Conservation (phyloP, 441 rosid genomes). For the Populus tomentosa region DNA sequence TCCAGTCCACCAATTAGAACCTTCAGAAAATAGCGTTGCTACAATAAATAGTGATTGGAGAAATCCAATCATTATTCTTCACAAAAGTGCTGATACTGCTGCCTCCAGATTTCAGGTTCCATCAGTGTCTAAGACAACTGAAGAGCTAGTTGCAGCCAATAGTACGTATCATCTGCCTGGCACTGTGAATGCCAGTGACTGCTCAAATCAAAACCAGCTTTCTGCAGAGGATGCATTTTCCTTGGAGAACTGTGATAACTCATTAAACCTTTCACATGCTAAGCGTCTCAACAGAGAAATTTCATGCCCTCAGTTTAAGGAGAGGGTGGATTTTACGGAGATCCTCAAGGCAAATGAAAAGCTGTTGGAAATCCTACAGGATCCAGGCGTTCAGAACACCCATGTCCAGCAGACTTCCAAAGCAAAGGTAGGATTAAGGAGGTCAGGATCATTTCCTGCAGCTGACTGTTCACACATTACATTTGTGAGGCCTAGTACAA, state of each 20-base stretch:
- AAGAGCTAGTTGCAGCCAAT: slow-evolving; percentile 5
- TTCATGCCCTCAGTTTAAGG: slow-evolving; percentile 36
- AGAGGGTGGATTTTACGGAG: slow-evolving; percentile 51
- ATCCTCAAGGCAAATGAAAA: slow-evolving; percentile 49
- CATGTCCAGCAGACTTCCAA: slow-evolving; percentile 28
- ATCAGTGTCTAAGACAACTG: slow-evolving; percentile 7
- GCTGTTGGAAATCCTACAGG: slow-evolving; percentile 43
- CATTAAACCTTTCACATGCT: slow-evolving; percentile 12
- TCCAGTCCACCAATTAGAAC: slow-evolving; percentile 20
- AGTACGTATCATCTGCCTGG: not conserved
- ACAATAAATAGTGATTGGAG: slow-evolving; percentile 22
- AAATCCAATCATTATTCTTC: slow-evolving; percentile 47
- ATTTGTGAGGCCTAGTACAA: slow-evolving; percentile 40
- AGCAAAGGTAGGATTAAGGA: slow-evolving; percentile 34
- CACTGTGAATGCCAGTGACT: not conserved
- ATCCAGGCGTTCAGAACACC: slow-evolving; percentile 35
- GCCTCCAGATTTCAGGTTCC: slow-evolving; percentile 17
- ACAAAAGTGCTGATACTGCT: slow-evolving; percentile 26
- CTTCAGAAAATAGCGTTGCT: slow-evolving; percentile 22
- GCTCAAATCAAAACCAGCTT: slow-evolving; percentile 7
- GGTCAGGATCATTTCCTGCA: slow-evolving; percentile 81
- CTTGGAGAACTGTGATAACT: slow-evolving; percentile 2
- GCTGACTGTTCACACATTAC: slow-evolving; percentile 27
- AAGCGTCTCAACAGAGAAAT: slow-evolving; percentile 20
- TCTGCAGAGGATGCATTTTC: slow-evolving; percentile 14